Evolutionary conservation across 306 rosid species (phyloP).

Genomic region (Begonia fuchsioides): DNA sequence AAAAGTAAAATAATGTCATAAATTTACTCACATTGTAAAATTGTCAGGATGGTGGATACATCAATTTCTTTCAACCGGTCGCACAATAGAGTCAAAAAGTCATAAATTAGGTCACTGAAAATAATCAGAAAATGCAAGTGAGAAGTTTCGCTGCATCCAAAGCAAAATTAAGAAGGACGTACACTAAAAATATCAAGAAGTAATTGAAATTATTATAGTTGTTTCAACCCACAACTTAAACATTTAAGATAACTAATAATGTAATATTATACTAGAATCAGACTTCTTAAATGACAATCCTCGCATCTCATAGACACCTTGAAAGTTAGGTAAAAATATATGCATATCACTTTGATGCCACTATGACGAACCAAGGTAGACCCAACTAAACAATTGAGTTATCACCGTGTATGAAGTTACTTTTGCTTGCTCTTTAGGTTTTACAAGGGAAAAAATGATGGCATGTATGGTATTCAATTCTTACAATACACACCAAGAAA

Average conservation of each 20-base stretch:
- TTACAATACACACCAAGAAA: too few species aligned
- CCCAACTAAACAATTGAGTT: too few species aligned
- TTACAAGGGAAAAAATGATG: too few species aligned
- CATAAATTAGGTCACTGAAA: slow-evolving; percentile 76
- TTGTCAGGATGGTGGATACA: slow-evolving; percentile 65
- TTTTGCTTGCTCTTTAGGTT: too few species aligned
- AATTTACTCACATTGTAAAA: slow-evolving; percentile 55
- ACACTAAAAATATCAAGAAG: not conserved
- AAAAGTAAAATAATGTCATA: slow-evolving; percentile 7
- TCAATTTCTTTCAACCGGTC: slow-evolving; percentile 60
- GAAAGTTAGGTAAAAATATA: not conserved
- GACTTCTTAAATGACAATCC: not conserved
- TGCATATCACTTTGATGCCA: too few species aligned
- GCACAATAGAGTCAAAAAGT: slow-evolving; percentile 65
- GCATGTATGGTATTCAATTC: too few species aligned
- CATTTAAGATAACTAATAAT: not conserved
- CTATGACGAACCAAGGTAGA: too few species aligned
- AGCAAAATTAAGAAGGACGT: not conserved
- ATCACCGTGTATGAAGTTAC: too few species aligned
- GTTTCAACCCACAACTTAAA: not conserved
- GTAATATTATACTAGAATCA: not conserved
- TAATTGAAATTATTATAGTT: not conserved
- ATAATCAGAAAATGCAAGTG: slow-evolving; percentile 14
- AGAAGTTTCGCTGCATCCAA: too few species aligned
- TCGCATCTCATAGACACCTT: not conserved